Base-by-base conservation (phyloP, 352 stramenopile species). In the Poterioochromonas sp. region DNA sequence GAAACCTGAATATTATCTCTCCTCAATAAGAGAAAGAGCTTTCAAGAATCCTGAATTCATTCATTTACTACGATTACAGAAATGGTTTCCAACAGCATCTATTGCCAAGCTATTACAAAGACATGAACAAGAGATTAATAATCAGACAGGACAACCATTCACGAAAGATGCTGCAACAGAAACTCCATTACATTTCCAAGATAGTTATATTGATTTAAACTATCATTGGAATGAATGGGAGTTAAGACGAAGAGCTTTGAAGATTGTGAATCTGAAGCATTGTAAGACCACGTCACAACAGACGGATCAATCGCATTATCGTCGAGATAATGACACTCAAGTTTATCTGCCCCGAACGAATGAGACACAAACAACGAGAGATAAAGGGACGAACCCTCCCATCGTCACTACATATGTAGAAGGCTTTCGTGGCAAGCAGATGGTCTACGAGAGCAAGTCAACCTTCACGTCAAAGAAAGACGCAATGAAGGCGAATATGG, bases 151-250 rank as follows among this genome's bases (percentile, higher is more conserved):
- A 74, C 40, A 60, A 29, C 68, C 68, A 11, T 32, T 5, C 5
- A 76, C 41, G 12, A 35, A 40, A 62, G 91, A 97, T 80, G 90
- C 88, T 29, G 88, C 85, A 69, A 96, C 90, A 41, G 85, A 88
- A 76, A 97, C 92, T 40, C 92, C 92, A 5, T 86, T 86, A 34
- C 92, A 97, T 82, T 96, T 97, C 84, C 73, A 93, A 3, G 90
- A 97, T 69, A 94, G 92, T 82, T 82, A 90, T 79, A 89, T 96
- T 26, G 91, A 96, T 84, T 87, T 87, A 78, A 87, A 88, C 58
- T 97, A 97, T 83, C 88, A 94, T 69, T 97, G 91, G 91, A 97
- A 97, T 84, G 91, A 97, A 82, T 97, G 92, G 92, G 90, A 86
- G 70, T 83, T 97, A 60, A 86, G 92, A 20, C 87, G 90, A 51